Evolutionary conservation across 1,284 basidiomycete genomes (phyloP), one percentile per base, ranked within the genome.

Genomic region (Pseudozyma tsukubaensis): DNA sequence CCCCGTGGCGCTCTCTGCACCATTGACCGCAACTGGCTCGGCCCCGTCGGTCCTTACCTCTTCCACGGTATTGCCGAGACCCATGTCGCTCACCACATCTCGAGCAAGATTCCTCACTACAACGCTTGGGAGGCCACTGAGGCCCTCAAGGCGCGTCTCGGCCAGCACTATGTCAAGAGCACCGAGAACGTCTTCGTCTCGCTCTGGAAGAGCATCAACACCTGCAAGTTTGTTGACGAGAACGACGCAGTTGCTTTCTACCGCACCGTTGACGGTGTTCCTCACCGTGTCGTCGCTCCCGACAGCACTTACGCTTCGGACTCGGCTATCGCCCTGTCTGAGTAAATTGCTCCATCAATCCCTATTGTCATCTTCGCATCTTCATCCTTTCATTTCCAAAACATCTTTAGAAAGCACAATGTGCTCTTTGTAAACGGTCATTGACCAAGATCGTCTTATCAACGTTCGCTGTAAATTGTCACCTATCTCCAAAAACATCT

Each of bases 1-100:
- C 88, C 92, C 56, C 94, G 96, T 80, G 96, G 96, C 70, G 96
- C 96, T 18, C 90, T 99, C 54, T 88, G 93, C 71, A 99, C 96
- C 19, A 88, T 98, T 50, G 94, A 99, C 86, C 94, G 97, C 67
- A 89, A 87, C 78, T 89, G 94, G 74, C 88, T 97, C 42, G 94
- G 94, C 54, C 79, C 79, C 39, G 72, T 83, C 51, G 80, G 79
- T 32, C 65, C 83, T 36, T 81, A 76, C 77, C 66, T 85, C 62
- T 92, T 92, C 77, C 88, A 80, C 90, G 83, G 83, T 45, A 84
- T 84, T 44, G 61, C 82, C 45, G 83, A 84, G 77, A 84, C 83
- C 24, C 83, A 84, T 68, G 83, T 84, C 13, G 49, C 72, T 18
- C 83, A 84, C 74, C 83, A 84, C 78, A 62, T 84, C 65, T 79